Evolutionary conservation across 2,329 filamentous ascomycete genomes (phyloP).

Genomic region (Samsoniella hepiali): DNA sequence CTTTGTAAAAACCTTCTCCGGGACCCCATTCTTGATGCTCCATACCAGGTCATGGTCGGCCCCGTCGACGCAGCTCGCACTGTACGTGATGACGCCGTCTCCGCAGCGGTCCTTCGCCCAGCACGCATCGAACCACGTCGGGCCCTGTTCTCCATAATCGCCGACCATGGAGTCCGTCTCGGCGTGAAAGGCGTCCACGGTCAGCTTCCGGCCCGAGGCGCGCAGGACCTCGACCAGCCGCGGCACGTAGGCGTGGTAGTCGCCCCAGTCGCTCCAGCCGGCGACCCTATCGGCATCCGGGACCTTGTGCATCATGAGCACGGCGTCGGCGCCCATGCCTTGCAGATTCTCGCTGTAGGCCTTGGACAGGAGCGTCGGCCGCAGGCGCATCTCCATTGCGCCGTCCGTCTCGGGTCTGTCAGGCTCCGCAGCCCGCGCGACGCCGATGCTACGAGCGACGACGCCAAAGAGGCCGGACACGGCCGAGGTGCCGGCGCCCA

Average conservation of each 20-base stretch:
- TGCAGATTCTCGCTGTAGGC: slow-evolving; percentile 25
- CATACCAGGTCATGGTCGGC: slow-evolving; percentile 30
- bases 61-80: slow-evolving; percentile 23
- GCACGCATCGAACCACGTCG: slow-evolving; percentile 30
- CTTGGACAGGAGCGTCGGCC: slow-evolving; percentile 20
- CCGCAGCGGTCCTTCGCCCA: slow-evolving; percentile 22
- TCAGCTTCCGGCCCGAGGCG: slow-evolving; percentile 20
- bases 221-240: slow-evolving; percentile 25
- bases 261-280: slow-evolving; percentile 31
- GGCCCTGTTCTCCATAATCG: slow-evolving; percentile 24
- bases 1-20: slow-evolving; percentile 23
- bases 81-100: slow-evolving; percentile 24
- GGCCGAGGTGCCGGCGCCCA: slow-evolving; percentile 19
- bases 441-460: neutral
- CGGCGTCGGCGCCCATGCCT: slow-evolving; percentile 29
- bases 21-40: slow-evolving; percentile 23
- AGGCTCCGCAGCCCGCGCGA: neutral
- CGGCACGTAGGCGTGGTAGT: slow-evolving; percentile 30
- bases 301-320: slow-evolving; percentile 29
- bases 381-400: slow-evolving; percentile 24
- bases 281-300: neutral
- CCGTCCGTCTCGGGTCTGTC: slow-evolving; percentile 12
- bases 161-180: slow-evolving; percentile 31
- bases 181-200: slow-evolving; percentile 28
- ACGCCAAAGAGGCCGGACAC: slow-evolving; percentile 4